These are phyloP conservation scores for Sporothrix brunneoviolacea DNA, from an alignment of 2,329 filamentous ascomycete species.

Conservation along the genomic window DNA sequence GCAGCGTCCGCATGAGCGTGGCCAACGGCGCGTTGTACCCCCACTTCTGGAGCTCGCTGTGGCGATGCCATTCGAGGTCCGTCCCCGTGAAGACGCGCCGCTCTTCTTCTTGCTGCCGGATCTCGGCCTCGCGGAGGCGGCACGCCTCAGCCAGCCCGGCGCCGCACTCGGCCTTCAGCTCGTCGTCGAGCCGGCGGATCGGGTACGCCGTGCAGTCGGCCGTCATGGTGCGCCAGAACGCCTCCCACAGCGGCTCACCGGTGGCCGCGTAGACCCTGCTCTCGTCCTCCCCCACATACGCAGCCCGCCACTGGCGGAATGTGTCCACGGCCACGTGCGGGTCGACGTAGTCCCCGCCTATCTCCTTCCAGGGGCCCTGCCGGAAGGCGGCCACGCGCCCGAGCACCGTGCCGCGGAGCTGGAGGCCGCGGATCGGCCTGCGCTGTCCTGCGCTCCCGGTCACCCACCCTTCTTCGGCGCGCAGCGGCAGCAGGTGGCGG, in stretches of 20 bases:
- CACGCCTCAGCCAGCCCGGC: background rate
- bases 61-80: background rate
- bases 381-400: slow-evolving; percentile 2
- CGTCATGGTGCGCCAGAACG: slow-evolving; percentile 13
- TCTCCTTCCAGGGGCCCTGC: slow-evolving; percentile 6
- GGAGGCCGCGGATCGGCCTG: background rate
- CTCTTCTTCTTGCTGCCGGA: background rate
- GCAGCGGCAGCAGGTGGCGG: background rate
- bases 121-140: background rate
- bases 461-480: background rate
- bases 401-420: slow-evolving; percentile 2
- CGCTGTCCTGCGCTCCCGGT: background rate
- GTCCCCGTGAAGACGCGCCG: background rate
- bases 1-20: background rate
- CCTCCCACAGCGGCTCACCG: slow-evolving; percentile 3
- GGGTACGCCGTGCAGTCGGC: slow-evolving; percentile 14
- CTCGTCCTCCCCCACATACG: background rate
- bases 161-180: background rate
- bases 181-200: background rate
- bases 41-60: too few species aligned
- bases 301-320: background rate
- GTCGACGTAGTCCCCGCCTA: background rate
- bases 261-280: background rate
- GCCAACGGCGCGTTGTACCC: background rate
- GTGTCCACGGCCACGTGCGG: background rate